Conservation (phyloP, 768 basidiomycete genomes). For the Strobilomyces dryophilus region DNA sequence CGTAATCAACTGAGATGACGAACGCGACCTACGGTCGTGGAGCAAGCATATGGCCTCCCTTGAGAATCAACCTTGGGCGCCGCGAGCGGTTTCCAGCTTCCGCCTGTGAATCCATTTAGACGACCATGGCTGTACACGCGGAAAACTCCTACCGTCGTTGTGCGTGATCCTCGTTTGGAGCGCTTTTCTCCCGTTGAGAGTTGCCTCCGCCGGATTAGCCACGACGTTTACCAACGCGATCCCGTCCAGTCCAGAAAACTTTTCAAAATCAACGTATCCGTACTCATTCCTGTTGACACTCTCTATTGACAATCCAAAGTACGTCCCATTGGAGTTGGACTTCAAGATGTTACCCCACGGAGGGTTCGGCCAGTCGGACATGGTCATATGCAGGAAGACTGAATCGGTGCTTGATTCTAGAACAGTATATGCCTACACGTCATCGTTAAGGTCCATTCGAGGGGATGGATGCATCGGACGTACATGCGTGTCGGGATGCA, state of each 20-base stretch:
- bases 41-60: conserved; percentile 67
- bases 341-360: conserved; percentile 92
- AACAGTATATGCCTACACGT: conserved; percentile 77
- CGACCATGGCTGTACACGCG: not conserved
- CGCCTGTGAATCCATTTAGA: conserved; percentile 43
- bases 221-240: conserved; percentile 94
- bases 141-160: conserved; percentile 72
- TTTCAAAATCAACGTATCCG: conserved; percentile 97
- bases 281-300: conserved; percentile 85
- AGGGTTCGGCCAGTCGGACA: conserved; percentile 66
- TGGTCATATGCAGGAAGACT: conserved; percentile 95
- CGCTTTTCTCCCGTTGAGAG: conserved; percentile 64
- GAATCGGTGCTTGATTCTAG: conserved; percentile 92
- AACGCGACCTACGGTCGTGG: conserved; percentile 47
- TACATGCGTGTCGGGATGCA: conserved; percentile 89
- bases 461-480: conserved; percentile 24
- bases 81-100: conserved; percentile 78
- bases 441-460: not conserved
- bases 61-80: conserved; percentile 77
- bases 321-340: conserved; percentile 98
- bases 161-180: conserved; percentile 89
- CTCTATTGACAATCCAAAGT: conserved; percentile 83
- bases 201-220: conserved; percentile 72
- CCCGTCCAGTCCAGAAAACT: conserved; percentile 93
- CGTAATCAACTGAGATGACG: not conserved